Evolutionary conservation across 345 rosid genomes (phyloP).

Genomic region (thale cress (Arabidopsis thaliana)): DNA sequence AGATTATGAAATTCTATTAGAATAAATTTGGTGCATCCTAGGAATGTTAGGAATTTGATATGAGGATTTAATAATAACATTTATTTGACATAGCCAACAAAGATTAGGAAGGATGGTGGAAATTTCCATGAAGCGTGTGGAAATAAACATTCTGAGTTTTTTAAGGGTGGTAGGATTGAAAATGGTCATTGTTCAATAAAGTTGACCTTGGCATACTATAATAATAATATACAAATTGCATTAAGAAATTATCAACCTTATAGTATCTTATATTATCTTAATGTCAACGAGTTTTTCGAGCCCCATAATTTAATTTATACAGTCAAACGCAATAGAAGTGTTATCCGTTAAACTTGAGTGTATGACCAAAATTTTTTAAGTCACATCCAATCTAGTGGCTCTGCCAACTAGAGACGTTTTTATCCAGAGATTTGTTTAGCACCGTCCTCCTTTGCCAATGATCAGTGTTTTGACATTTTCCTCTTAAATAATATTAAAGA

Average conservation of each 20-base stretch:
- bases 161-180: background rate
- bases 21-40: conserved; percentile 13
- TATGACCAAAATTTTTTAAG: conserved; percentile 23
- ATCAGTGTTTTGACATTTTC: conserved; percentile 26
- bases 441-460: background rate
- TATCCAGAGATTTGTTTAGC: conserved; percentile 9
- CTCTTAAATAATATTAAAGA: conserved; percentile 3
- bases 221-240: background rate
- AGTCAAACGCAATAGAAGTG: conserved; percentile 2
- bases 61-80: background rate
- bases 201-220: background rate
- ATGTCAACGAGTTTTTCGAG: conserved; percentile 7
- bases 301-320: conserved; percentile 13
- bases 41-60: background rate
- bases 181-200: conserved; percentile 15
- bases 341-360: conserved; percentile 1
- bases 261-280: conserved; percentile 16
- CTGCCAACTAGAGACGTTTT: conserved; percentile 4
- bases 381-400: conserved; percentile 11
- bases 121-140: conserved; percentile 18
- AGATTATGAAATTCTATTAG: background rate
- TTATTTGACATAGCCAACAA: background rate
- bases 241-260: background rate
- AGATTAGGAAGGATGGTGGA: conserved; percentile 16
- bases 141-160: conserved; percentile 4